Evolutionary conservation across 1,284 basidiomycete genomes (phyloP).

Genomic region (Rhizoctonia solani): DNA sequence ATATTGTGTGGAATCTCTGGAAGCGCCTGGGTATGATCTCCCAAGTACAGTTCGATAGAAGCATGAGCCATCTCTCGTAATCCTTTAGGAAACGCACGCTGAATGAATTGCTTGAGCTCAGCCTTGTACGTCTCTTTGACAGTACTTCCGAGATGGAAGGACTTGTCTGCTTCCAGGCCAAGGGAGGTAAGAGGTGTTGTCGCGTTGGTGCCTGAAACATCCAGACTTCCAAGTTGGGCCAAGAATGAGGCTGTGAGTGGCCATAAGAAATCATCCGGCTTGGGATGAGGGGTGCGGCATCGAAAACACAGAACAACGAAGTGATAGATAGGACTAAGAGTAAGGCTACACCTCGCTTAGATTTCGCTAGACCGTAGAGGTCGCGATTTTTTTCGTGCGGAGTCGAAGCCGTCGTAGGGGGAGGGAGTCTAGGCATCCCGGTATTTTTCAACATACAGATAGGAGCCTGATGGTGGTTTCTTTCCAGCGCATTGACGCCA

Average conservation of each 20-base stretch:
- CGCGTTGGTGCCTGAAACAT: background rate
- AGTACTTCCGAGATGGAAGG: constrained; percentile 37
- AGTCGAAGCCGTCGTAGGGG: background rate
- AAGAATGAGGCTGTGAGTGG: background rate
- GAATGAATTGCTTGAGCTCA: constrained; percentile 37
- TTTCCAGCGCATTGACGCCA: background rate
- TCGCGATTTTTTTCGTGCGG: background rate
- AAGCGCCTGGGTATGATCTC: background rate
- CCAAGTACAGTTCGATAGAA: constrained; percentile 33
- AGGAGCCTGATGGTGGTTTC: background rate
- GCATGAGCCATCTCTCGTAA: constrained; percentile 22
- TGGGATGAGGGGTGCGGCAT: constrained; percentile 1
- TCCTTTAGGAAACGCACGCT: constrained; percentile 35
- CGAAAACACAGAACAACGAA: constrained; percentile 4
- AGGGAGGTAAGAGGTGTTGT: constrained; percentile 36
- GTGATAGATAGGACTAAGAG: constrained; percentile 2
- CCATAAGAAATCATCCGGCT: background rate
- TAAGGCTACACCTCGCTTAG: constrained; percentile 11
- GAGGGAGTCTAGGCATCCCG: constrained; percentile 3
- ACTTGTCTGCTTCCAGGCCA: constrained; percentile 39
- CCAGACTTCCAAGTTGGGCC: background rate
- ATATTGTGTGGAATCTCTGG: constrained; percentile 33
- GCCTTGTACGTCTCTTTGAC: constrained; percentile 30
- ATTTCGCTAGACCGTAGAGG: background rate
- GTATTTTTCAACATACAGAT: background rate